A percentile compares a stretch with the other conserved stretches of the same genome.
phyloP scores from a whole-genome alignment of 768 basidiomycete genomes.

The Leccinum sublutescens region DNA sequence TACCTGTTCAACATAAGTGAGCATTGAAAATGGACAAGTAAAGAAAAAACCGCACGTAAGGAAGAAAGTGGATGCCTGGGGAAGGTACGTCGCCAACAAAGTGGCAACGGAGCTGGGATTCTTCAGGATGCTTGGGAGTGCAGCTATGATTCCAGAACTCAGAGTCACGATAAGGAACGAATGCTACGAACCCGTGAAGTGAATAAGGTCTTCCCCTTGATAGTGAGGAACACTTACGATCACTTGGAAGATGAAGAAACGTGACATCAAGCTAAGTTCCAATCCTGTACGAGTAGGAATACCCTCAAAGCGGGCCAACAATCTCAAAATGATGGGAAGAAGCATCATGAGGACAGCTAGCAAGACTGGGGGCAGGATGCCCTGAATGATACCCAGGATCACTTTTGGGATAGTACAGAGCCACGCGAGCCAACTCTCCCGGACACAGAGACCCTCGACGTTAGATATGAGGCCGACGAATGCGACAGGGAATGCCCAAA shows the following conservation, averaged over 20 bases:
- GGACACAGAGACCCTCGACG: constrained; percentile 63
- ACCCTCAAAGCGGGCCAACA: constrained; percentile 84
- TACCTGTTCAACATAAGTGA: constrained; percentile 44
- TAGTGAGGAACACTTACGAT: constrained; percentile 53
- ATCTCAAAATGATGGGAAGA: constrained; percentile 77
- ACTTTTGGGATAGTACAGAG: constrained; percentile 64
- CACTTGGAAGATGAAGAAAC: constrained; percentile 91
- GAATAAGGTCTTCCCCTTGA: neutral
- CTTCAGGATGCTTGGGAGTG: constrained; percentile 59
- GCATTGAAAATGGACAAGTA: neutral
- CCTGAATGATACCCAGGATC: constrained; percentile 81
- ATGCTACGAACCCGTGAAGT: constrained; percentile 50
- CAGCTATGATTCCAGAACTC: constrained; percentile 75
- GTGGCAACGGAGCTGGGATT: constrained; percentile 70
- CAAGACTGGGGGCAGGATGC: constrained; percentile 83
- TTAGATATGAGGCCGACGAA: constrained; percentile 89
- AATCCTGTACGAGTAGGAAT: constrained; percentile 81
- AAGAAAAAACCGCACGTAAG: constrained; percentile 52
- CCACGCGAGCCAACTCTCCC: constrained; percentile 77
- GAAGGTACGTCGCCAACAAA: constrained; percentile 75
- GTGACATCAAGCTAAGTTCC: constrained; percentile 88
- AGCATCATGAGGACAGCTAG: constrained; percentile 92
- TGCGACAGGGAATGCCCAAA: constrained; percentile 87
- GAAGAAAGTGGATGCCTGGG: constrained; percentile 87
- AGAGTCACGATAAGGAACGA: constrained; percentile 91